Percentiles rank a stretch among this genome's conserved stretches.
Evolutionary conservation across 768 basidiomycete genomes (phyloP).

Genomic region (Coprinopsis cinerea): DNA sequence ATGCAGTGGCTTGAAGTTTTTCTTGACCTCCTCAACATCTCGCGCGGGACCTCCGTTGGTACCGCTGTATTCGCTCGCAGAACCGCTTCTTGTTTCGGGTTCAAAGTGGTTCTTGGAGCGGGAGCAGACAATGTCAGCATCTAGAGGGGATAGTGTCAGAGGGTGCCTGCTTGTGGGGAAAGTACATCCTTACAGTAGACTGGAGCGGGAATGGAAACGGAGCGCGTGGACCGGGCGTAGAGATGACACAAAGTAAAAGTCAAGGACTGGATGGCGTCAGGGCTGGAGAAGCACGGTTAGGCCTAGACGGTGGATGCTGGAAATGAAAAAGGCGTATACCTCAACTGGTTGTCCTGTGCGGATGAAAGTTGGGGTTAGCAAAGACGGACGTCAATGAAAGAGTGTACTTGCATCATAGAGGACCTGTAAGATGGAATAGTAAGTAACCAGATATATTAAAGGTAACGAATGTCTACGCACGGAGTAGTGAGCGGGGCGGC

Average conservation of each 20-base stretch:
- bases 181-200: slow-evolving; percentile 55
- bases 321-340: not conserved
- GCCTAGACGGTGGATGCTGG: not conserved
- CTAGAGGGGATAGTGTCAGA: slow-evolving; percentile 25
- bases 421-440: not conserved
- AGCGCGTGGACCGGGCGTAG: slow-evolving; percentile 69
- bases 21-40: slow-evolving; percentile 28
- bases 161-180: not conserved
- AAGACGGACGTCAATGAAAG: not conserved
- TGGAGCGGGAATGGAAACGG: slow-evolving; percentile 74
- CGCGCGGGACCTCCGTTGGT: not conserved
- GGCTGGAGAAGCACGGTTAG: slow-evolving; percentile 25
- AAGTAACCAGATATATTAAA: not conserved
- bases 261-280: slow-evolving; percentile 63
- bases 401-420: not conserved
- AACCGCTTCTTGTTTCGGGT: slow-evolving; percentile 35
- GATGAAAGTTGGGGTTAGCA: not conserved
- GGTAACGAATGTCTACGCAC: slow-evolving; percentile 20
- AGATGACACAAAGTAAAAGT: slow-evolving; percentile 70
- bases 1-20: slow-evolving; percentile 54
- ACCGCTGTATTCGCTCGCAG: not conserved
- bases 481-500: slow-evolving; percentile 45
- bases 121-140: slow-evolving; percentile 64
- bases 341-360: slow-evolving; percentile 46
- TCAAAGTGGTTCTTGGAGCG: slow-evolving; percentile 29